Percentiles rank a stretch among this genome's conserved stretches.
phyloP scores from a whole-genome alignment of 495 filamentous ascomycete species.

The Diplogelasinospora grovesii region DNA sequence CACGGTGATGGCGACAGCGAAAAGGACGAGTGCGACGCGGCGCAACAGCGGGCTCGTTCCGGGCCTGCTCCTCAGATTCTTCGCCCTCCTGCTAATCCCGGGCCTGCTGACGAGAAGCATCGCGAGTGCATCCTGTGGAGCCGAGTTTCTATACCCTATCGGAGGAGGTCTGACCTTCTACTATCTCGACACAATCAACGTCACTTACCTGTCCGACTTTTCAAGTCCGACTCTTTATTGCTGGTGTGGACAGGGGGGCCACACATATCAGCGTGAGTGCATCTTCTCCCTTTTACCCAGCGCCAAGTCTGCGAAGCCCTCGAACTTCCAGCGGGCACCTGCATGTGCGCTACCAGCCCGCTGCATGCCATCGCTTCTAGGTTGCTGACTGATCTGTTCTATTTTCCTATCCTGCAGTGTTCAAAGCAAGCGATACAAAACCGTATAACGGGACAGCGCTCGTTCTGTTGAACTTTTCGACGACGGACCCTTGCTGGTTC shows the following conservation, averaged over 20 bases:
- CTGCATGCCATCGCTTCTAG: neutral
- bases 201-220: constrained; percentile 20
- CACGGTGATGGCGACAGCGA: constrained; percentile 24
- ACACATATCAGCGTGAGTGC: constrained; percentile 8
- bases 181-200: constrained; percentile 21
- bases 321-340: neutral
- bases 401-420: constrained; percentile 12
- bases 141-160: constrained; percentile 14
- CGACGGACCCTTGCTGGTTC: constrained; percentile 25
- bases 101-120: constrained; percentile 12
- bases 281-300: neutral
- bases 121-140: constrained; percentile 10
- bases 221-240: constrained; percentile 17
- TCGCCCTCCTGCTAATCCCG: constrained; percentile 13
- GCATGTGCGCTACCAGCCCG: constrained; percentile 4
- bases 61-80: constrained; percentile 3
- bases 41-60: constrained; percentile 8
- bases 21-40: constrained; percentile 3
- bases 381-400: constrained; percentile 16
- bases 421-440: constrained; percentile 12
- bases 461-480: constrained; percentile 19
- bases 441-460: constrained; percentile 15
- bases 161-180: constrained; percentile 6
- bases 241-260: constrained; percentile 18
- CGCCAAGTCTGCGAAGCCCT: neutral